Base-by-base conservation (phyloP, 2,329 filamentous ascomycete genomes). In the Acrocalymma vagum region DNA sequence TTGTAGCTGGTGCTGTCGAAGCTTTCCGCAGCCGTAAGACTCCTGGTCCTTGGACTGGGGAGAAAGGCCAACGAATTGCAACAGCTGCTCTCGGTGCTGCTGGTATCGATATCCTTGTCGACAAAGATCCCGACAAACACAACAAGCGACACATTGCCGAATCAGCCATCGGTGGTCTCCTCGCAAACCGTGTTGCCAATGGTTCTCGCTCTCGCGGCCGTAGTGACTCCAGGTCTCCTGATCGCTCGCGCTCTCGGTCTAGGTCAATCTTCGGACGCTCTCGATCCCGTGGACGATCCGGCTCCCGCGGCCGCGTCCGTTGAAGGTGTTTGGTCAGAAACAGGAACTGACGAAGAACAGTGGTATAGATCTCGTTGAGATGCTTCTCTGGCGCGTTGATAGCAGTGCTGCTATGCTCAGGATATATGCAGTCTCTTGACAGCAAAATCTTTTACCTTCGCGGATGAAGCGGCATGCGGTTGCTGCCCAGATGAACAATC, bases 1-100 rank as follows among this genome's bases (percentile, higher is more conserved):
- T 96, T 25, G 82, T 95, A 30, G 92, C 93, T 18, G 93, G 91
- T 58, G 93, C 92, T 26, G 88, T 91, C 38, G 92, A 96, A 71
- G 93, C 93, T 27, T 95, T 95, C 78, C 87, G 90, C 48, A 86
- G 91, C 41, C 86, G 92, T 66, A 95, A 93, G 62, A 88, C 94
- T 49, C 88, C 90, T 3, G 93, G 93, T 38, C 83, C 86, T 28
- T 96, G 92, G 91, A 87, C 86, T 51, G 93, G 92, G 24, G 87
- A 89, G 50, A 96, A 96, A 73, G 90, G 91, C 53, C 94, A 91
- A 76, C 90, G 93, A 36, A 83, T 97, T 45, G 81, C 95, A 32
- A 96, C 93, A 15, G 92, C 91, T 31, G 93, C 93, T 23, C 71
- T 85, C 18, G 87, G 90, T 71, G 91, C 93, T 45, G 93, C 89